Evolutionary conservation across 148 eudicot species (phyloP), one percentile per base, ranked within the genome.

Genomic region (Rheum nobile): DNA sequence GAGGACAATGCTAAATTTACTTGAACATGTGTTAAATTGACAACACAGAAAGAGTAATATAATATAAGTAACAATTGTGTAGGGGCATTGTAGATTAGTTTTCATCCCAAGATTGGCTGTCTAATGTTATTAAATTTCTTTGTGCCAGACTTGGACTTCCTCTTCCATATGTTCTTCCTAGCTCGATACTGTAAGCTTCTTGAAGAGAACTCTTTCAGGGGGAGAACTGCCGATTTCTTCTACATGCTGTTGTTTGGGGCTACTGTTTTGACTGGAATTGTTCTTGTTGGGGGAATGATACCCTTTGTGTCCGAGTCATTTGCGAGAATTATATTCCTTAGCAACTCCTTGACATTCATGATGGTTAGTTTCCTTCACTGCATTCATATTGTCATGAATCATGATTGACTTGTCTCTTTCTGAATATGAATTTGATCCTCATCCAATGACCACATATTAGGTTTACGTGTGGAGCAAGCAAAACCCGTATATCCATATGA

Each of bases 401-500:
- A 43, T 39, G 14, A 2, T 74, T 14, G 65, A 59, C 46, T 41
- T n/a, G 39, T 50, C 26, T 29, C 73, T 78, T 71, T 41, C 34
- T 38, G 38, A 16, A 31, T 69, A 54, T 73, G 43, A 28, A 71
- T 38, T 19, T 32, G 67, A 59, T 76, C 13, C 82, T 65, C 14
- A 13, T 65, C 39, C n/a, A 65, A 65, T 31, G 21, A 34, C 21
- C 41, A 32, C 1, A 31, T 65, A 28, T 32, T 65, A 94, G 98
- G 98, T 94, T 29, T 94, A 94, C 79, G 98, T 94, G 35, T 94
- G 98, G 98, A 94, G 98, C 86, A 94, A 94, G 86, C 98, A 91
- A 84, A 94, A 94, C 83, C 98, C 98, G 38, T 91, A 67, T 76
- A 91, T 94, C 75, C 98, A 88, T 79, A 91, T 94, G 98, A 94